phyloP scores from a whole-genome alignment of 345 rosid genomes.

The Euphorbia peplus region DNA sequence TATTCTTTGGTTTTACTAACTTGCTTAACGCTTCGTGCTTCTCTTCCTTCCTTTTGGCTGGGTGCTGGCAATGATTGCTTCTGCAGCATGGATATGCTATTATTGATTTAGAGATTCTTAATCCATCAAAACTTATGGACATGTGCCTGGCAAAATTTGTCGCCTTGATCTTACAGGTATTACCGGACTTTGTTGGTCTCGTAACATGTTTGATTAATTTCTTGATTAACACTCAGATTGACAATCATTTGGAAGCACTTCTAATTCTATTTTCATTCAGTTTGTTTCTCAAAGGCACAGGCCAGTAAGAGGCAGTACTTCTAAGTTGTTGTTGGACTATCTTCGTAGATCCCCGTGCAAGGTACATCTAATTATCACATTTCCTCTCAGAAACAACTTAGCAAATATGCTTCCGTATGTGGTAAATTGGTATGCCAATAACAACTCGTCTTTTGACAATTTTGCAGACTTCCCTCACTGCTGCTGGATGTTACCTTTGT shows the following conservation, averaged over 20 bases:
- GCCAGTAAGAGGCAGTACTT: constrained; percentile 72
- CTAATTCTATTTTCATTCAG: constrained; percentile 35
- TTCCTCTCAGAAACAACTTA: neutral
- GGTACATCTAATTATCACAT: constrained; percentile 40
- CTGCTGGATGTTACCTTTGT: constrained; percentile 89
- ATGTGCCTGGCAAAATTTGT: constrained; percentile 66
- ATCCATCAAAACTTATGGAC: constrained; percentile 50
- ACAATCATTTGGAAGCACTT: constrained; percentile 10
- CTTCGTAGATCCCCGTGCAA: constrained; percentile 62
- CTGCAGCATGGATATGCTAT: constrained; percentile 74
- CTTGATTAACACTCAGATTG: neutral
- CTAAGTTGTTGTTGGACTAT: constrained; percentile 65
- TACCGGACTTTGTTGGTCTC: neutral
- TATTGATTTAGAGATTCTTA: constrained; percentile 58
- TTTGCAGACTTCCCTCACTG: constrained; percentile 76
- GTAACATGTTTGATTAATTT: constrained; percentile 15
- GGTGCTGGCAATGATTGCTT: constrained; percentile 13
- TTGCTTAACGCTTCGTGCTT: constrained; percentile 4
- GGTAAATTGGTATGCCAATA: neutral
- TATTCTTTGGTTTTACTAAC: neutral
- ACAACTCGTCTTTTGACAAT: constrained; percentile 19
- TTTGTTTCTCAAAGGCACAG: constrained; percentile 86
- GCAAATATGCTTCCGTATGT: neutral
- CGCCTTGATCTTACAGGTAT: constrained; percentile 68
- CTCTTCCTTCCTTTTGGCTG: constrained; percentile 12